These are phyloP conservation scores for Torrubiella hemipterigena DNA, from an alignment of 2,329 filamentous ascomycete genomes.

Conservation along the genomic window DNA sequence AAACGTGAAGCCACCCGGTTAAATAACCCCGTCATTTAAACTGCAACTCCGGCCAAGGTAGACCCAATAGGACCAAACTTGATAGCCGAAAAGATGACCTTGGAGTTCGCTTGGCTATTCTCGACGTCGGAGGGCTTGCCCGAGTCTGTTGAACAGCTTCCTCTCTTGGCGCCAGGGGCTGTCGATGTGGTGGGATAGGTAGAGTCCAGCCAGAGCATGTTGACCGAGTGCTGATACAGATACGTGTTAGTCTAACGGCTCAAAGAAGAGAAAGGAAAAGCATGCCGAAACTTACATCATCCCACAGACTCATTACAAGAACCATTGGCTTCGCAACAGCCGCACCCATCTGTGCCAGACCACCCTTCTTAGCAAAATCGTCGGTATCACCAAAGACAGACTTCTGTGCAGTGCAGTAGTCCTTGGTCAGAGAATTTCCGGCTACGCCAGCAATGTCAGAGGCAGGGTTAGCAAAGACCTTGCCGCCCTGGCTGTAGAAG, in stretches of 20 bases:
- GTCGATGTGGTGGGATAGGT: constrained; percentile 42
- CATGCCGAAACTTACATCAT: constrained; percentile 32
- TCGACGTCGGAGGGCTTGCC: constrained; percentile 41
- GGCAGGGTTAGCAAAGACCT: constrained; percentile 41
- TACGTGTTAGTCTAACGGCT: not conserved
- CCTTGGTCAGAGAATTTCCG: constrained; percentile 39
- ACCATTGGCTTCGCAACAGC: constrained; percentile 30
- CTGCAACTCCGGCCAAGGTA: too few species aligned
- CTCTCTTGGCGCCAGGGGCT: constrained; percentile 36
- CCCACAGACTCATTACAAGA: constrained; percentile 42
- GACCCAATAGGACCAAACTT: constrained; percentile 42
- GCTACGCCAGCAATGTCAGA: constrained; percentile 24
- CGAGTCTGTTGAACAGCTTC: constrained; percentile 38
- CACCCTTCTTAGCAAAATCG: constrained; percentile 43
- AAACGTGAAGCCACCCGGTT: too few species aligned
- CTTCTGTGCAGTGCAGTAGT: constrained; percentile 49
- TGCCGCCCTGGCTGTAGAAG: constrained; percentile 52
- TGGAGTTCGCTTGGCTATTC: constrained; percentile 28
- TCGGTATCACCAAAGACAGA: constrained; percentile 39
- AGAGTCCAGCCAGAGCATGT: constrained; percentile 68
- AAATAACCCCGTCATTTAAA: too few species aligned
- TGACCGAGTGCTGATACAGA: constrained; percentile 34
- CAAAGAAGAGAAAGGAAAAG: not conserved
- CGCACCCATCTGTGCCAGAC: constrained; percentile 42
- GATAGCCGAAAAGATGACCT: constrained; percentile 48